Evolutionary conservation across 257 asterid species (phyloP).

Genomic region (Mentha longifolia): DNA sequence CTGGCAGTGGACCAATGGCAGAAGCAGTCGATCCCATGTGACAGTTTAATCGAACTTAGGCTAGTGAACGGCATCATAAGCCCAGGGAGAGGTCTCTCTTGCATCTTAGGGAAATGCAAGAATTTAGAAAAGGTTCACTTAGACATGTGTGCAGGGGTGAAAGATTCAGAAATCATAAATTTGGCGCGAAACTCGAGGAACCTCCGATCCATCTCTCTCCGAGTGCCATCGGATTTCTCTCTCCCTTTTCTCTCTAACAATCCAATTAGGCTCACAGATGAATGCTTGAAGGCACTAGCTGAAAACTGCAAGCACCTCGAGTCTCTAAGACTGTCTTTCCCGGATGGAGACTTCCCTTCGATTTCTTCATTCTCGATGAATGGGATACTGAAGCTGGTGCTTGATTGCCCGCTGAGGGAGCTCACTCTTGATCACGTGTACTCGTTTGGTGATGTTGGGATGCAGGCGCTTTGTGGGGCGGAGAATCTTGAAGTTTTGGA

Average conservation of each 20-base stretch:
- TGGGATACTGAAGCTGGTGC: slow-evolving; percentile 65
- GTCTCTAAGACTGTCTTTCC: slow-evolving; percentile 62
- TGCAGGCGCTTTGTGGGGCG: slow-evolving; percentile 73
- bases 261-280: slow-evolving; percentile 69
- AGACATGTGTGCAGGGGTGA: slow-evolving; percentile 81
- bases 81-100: slow-evolving; percentile 88
- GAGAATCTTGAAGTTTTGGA: slow-evolving; percentile 60
- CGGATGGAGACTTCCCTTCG: slow-evolving; percentile 68
- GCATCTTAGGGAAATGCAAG: slow-evolving; percentile 69
- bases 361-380: slow-evolving; percentile 56
- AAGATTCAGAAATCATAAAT: slow-evolving; percentile 69
- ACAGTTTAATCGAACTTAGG: slow-evolving; percentile 68
- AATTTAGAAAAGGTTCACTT: slow-evolving; percentile 69
- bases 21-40: slow-evolving; percentile 69
- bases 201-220: slow-evolving; percentile 70
- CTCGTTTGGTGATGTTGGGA: slow-evolving; percentile 68
- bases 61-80: slow-evolving; percentile 74
- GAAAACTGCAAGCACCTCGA: slow-evolving; percentile 59
- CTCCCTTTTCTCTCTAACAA: slow-evolving; percentile 62
- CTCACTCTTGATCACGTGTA: slow-evolving; percentile 70
- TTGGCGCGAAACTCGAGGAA: slow-evolving; percentile 68
- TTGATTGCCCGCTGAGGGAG: slow-evolving; percentile 67
- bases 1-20: slow-evolving; percentile 70
- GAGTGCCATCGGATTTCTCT: slow-evolving; percentile 69
- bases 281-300: slow-evolving; percentile 67